phyloP scores from a whole-genome alignment of 2,329 filamentous ascomycete genomes.

The Calonectria hongkongensis region DNA sequence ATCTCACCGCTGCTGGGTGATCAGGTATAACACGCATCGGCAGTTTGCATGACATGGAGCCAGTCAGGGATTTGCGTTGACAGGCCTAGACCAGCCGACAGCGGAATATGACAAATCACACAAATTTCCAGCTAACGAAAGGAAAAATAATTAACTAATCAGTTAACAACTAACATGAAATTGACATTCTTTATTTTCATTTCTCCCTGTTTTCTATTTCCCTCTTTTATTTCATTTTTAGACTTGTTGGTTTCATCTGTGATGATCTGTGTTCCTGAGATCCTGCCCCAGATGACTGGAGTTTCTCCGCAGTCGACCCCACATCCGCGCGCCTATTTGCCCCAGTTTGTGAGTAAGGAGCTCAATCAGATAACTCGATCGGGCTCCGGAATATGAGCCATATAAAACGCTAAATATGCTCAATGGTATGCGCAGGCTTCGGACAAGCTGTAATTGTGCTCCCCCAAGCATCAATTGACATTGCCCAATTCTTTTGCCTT shows the following conservation, averaged over 20 bases:
- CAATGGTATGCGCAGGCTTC: neutral
- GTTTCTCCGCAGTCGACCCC: neutral
- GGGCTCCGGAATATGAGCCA: neutral
- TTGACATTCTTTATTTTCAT: too few relatives aligned
- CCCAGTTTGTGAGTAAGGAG: neutral
- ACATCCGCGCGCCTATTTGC: neutral
- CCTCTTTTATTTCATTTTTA: too few relatives aligned
- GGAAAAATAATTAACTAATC: too few relatives aligned
- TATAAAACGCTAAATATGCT: neutral
- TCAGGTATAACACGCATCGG: neutral
- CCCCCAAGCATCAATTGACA: neutral
- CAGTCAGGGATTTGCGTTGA: too few relatives aligned
- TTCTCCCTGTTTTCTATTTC: too few relatives aligned
- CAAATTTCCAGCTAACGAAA: too few relatives aligned
- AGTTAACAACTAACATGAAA: too few relatives aligned
- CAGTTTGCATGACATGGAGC: neutral
- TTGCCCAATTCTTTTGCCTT: too few relatives aligned
- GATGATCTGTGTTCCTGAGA: neutral
- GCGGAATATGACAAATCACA: too few relatives aligned
- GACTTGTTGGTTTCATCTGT: too few relatives aligned
- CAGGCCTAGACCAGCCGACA: too few relatives aligned
- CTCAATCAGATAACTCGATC: neutral
- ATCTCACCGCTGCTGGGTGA: neutral
- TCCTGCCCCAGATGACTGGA: neutral
- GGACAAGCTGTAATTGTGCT: neutral